Base-by-base conservation (phyloP, 805 yeast species). In the Candida maltosa region DNA sequence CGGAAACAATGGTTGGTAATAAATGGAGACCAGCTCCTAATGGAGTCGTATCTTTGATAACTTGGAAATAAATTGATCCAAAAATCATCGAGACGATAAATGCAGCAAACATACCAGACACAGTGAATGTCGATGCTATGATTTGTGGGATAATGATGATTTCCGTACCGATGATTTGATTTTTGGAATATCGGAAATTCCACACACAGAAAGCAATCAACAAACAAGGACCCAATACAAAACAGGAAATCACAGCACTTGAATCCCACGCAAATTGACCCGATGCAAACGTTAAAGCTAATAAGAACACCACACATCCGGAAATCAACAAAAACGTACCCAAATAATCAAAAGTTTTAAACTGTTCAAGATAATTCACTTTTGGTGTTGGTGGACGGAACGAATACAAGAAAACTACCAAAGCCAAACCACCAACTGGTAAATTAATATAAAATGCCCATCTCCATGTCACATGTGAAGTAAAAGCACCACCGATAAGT, bases 401-500 rank as follows among this genome's bases (percentile, higher is more conserved):
- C 14, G 68, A 60, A 4, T 67, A 39, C 3, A 65, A 31, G 12
- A 76, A 50, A 6, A 66, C 43, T 0, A 51, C 48, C 14, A 67
- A 48, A 0, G 77, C 72, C 0, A 64, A 35, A 1, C 82, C 87
- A 12, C 85, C 84, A 23, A 80, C 55, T 3, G 87, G 86, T 24
- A 83, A 53, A 53, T 82, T 83, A 42, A 83, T 66, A 56, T 76
- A 83, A 51, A 81, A 83, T 47, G 86, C 77, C 87, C 88, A 81
- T 48, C 88, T 65, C 88, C 88, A 83, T n/a, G 75, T 59, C 4
- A 69, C 76, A 34, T 70, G 60, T 1, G 84, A n/a, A n/a, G n/a
- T 69, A 38, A 83, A 73, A 0, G 78, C 80, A 20, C 87, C 87
- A 10, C 87, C 87, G 16, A 81, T 50, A 26, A 79, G 59, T 0